Percentiles rank a stretch among this genome's conserved stretches.
Evolutionary conservation across 2,329 filamentous ascomycete species (phyloP).

Genomic region (Tolypocladium inflatum): DNA sequence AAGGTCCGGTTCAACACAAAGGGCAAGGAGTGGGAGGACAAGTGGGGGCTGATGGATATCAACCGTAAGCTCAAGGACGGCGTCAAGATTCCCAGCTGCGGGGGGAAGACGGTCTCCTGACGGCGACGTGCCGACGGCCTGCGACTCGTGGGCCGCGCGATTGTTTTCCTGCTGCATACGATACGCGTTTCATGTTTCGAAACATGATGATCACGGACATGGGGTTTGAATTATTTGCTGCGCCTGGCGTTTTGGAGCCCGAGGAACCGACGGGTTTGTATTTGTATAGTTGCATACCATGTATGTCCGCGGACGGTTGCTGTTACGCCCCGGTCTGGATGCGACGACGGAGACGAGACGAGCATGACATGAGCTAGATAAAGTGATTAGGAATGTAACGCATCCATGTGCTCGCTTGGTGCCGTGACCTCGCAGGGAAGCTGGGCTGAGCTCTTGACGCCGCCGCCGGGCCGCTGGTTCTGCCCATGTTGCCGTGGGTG

Average conservation of each 20-base stretch:
- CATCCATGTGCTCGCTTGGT: background rate
- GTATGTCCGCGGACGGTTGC: background rate
- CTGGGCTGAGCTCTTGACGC: no score
- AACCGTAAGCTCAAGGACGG: constrained; percentile 76
- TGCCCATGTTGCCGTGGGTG: background rate
- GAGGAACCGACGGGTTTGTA: background rate
- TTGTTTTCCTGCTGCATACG: background rate
- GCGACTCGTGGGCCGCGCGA: background rate
- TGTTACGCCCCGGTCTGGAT: background rate
- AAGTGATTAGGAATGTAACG: no score
- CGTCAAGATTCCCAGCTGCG: constrained; percentile 79
- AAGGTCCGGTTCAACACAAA: constrained; percentile 64
- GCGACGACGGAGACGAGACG: background rate
- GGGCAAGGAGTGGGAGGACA: constrained; percentile 78
- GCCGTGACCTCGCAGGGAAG: background rate
- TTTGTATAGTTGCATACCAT: background rate
- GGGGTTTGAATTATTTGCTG: background rate
- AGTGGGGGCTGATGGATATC: constrained; percentile 88
- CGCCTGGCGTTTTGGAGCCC: background rate
- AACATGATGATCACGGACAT: background rate
- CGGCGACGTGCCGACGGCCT: background rate
- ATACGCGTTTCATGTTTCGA: background rate
- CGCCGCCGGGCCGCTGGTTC: background rate
- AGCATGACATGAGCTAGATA: background rate
- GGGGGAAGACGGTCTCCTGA: constrained; percentile 52